Evolutionary conservation across 2,329 filamentous ascomycete species (phyloP).

Genomic region (Colletotrichum sojae): DNA sequence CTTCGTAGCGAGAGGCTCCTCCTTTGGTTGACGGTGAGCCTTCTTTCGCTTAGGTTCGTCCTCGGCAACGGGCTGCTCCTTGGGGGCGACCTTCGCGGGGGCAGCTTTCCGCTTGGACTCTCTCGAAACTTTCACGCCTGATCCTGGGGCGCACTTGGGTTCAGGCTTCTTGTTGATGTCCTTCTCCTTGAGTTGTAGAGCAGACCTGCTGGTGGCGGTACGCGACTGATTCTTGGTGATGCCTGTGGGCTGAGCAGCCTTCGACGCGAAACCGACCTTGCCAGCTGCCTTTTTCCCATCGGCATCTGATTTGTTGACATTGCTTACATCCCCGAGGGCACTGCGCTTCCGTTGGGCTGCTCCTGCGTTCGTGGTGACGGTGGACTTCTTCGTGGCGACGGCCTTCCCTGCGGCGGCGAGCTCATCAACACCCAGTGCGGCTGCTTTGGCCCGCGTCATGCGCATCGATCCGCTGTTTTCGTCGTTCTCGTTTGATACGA

Average conservation of each 20-base stretch:
- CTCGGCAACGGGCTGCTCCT: conserved; percentile 72
- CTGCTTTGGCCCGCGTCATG: conserved; percentile 93
- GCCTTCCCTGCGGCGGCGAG: conserved; percentile 72
- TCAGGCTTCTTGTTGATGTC: conserved; percentile 76
- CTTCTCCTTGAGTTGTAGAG: conserved; percentile 80
- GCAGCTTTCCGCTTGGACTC: conserved; percentile 77
- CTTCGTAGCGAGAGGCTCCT: conserved; percentile 66
- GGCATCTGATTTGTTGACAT: conserved; percentile 85
- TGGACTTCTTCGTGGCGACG: conserved; percentile 79
- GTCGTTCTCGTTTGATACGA: conserved; percentile 92
- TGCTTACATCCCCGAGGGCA: conserved; percentile 94
- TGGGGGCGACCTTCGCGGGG: conserved; percentile 65
- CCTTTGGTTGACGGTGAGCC: conserved; percentile 72
- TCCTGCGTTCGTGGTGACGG: conserved; percentile 63
- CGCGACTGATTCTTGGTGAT: conserved; percentile 78
- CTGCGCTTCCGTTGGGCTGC: conserved; percentile 78
- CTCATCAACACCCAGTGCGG: conserved; percentile 78
- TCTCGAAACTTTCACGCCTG: conserved; percentile 71
- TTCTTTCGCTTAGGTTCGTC: conserved; percentile 80
- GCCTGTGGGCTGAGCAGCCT: conserved; percentile 85
- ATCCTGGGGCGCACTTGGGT: conserved; percentile 80
- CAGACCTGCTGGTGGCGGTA: conserved; percentile 72
- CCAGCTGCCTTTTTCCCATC: conserved; percentile 82
- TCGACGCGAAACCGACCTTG: conserved; percentile 81
- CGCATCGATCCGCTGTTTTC: conserved; percentile 87